Evolutionary conservation across 805 yeast genomes (phyloP).

Genomic region (Starmerella davenportii): DNA sequence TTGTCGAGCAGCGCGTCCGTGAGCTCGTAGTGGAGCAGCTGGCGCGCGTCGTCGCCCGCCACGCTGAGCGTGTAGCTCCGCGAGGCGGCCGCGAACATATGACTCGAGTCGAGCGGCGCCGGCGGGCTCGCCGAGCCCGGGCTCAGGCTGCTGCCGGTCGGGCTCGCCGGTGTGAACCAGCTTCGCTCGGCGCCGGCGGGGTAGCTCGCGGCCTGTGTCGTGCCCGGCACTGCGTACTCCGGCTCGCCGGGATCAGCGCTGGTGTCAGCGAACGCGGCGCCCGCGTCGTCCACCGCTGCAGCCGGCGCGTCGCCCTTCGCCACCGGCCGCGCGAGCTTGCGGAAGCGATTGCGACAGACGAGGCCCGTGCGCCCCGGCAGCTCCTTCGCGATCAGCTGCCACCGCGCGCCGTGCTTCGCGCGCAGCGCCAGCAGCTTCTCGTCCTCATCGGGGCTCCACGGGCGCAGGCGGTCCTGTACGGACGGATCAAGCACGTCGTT

Average conservation of each 20-base stretch:
- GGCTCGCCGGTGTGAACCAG: constrained; percentile 4
- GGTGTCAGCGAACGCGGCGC: neutral
- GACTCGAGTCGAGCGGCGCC: neutral
- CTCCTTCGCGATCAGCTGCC: constrained; percentile 62
- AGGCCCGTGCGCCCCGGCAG: constrained; percentile 70
- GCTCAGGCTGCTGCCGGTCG: neutral
- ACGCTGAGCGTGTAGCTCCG: constrained; percentile 12
- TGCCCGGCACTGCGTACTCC: constrained; percentile 11
- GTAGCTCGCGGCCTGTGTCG: constrained; percentile 8
- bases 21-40: constrained; percentile 14
- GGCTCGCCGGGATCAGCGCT: neutral
- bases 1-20: constrained; percentile 15
- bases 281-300: neutral
- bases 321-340: constrained; percentile 35
- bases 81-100: neutral
- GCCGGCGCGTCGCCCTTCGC: neutral
- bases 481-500: constrained; percentile 74
- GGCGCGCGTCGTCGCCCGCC: constrained; percentile 3
- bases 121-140: neutral
- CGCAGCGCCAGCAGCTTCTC: constrained; percentile 47
- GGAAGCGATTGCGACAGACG: constrained; percentile 85
- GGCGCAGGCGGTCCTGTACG: constrained; percentile 55
- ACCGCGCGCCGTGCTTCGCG: constrained; percentile 59
- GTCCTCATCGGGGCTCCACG: constrained; percentile 72
- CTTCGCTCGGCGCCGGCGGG: constrained; percentile 15